Base-by-base conservation (phyloP, 139 green algal genomes). In the Chlorella ohadii region DNA sequence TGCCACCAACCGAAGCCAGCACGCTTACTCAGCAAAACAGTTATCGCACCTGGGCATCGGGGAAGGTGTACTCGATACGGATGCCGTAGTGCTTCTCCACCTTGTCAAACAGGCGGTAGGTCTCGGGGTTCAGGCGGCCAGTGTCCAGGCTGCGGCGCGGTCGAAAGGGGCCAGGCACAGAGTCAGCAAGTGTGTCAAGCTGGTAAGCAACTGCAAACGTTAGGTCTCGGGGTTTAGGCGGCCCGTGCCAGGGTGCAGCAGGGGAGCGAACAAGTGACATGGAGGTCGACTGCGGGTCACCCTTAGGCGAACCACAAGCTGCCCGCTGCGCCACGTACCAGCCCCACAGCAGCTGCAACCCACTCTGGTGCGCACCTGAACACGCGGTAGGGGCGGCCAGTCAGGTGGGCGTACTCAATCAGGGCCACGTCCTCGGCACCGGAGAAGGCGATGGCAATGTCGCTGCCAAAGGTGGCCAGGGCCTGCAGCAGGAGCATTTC, bases 21-120 rank as follows among this genome's bases (percentile, higher is more conserved):
- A n/a, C n/a, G n/a, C n/a, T n/a, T n/a, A n/a, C n/a, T n/a, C n/a
- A n/a, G n/a, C n/a, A n/a, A n/a, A n/a, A n/a, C n/a, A n/a, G n/a
- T n/a, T n/a, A n/a, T n/a, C n/a, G n/a, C 67, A 74, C 67, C 81
- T 90, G 82, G 3, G 96, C 90, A 59, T 99, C 97, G 36, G 97
- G 97, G 89, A 99, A 99, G 55, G 94, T 98, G 94, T 99, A 99
- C 91, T 99, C 97, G 85, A 99, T 99, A 34, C 89, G 83, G 89
- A 99, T 98, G 71, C 89, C 90, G 84, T 99, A 99, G 90, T 98
- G 96, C 91, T 98, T 98, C 93, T 99, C 96, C 72, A 98, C 96
- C 23, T 84, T 84, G 81, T 98, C 94, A 90, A 98, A 98, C 57
- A 98, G 83, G 63, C 88, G 91, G 93, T 99, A 99, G 1, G 97